Base-by-base conservation (phyloP, 768 basidiomycete genomes). In the Lactarius indigo region DNA sequence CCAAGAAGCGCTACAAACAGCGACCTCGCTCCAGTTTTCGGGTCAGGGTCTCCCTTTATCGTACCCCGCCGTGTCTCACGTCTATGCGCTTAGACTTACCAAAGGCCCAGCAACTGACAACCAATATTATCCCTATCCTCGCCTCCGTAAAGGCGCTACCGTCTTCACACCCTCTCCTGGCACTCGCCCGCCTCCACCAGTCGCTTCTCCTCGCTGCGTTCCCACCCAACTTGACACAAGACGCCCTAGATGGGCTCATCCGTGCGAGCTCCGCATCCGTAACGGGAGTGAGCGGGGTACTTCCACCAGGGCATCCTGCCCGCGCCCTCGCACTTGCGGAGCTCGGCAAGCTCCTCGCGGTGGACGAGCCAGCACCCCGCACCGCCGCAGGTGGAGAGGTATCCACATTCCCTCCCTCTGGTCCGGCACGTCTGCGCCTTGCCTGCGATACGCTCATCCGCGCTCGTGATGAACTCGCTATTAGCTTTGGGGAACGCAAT, bases 131-230 rank as follows among this genome's bases (percentile, higher is more conserved):
- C 55, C 85, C 86, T 0, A 83, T 90, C 54, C 79, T 95, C 28
- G 75, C 76, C 1, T 85, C 86, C 0, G 83, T 82, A 1, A 83
- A 84, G 1, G 72, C 91, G 9, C 81, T 88, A 0, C 84, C 88
- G 0, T 84, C 89, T 0, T 82, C 87, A 0, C 87, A 96, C 71
- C 96, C 95, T 1, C 83, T 93, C 17, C 84, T 94, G 15, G 88
- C 86, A 0, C 78, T 96, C 4, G 78, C 83, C 2, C 86, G 90
- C n/a, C 83, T 94, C 17, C 85, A 88, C 68, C 84, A 86, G 57
- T 83, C 86, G 12, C 83, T 94, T 30, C 83, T 90, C 26, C 82
- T 92, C 44, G 74, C 81, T 2, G 77, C 82, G 6, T 78, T 90
- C 3, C 75, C 79, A 9, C 67, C 73, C 8, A 72, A 74, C 3